Base-by-base conservation (phyloP, 805 yeast genomes). In the Kuraishia hungarica region DNA sequence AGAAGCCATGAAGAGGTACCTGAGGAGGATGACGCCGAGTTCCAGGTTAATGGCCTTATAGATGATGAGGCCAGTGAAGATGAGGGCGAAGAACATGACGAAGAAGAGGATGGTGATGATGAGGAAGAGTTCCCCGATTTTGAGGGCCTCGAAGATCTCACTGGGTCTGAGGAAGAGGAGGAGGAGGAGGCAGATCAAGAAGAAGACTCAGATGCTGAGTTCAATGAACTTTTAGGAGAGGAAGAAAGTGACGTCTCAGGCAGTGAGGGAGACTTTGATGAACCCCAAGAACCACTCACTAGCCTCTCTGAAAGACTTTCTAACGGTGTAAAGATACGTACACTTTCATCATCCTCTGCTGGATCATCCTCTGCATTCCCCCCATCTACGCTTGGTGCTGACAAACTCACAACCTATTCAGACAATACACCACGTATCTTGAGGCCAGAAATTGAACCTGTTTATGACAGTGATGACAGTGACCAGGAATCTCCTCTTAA, bases 401-500 rank as follows among this genome's bases (percentile, higher is more conserved):
- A 64, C 7, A 72, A 70, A 23, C 67, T 73, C 23, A 67, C 68
- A 39, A 74, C 86, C 23, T 77, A 76, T 60, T 86, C 91, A 0
- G 97, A 93, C 69, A 97, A 98, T 8, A 73, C 79, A 43, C 82
- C 83, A n/a, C 77, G 98, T 66, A 69, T 84, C 5, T 75, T 92
- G 55, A 83, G 80, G 63, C 97, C 97, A 2, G 97, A 91, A 66
- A 93, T 94, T 58, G 88, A 90, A 43, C 98, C 99, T 5, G 83
- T 82, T n/a, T 94, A 93, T 68, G 97, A 93, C 66, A 82, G 91
- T 59, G 99, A 94, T 71, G 99, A 94, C 65, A 83, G 91, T 62
- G 97, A 92, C 66, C 80, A 83, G 58, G 96, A 89, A 59, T 75
- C 77, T 48, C 43, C 43, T 35, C 73, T 72, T 62, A 94, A 94